Evolutionary conservation across 257 asterid genomes (phyloP).

Genomic region (Solanum etuberosum): DNA sequence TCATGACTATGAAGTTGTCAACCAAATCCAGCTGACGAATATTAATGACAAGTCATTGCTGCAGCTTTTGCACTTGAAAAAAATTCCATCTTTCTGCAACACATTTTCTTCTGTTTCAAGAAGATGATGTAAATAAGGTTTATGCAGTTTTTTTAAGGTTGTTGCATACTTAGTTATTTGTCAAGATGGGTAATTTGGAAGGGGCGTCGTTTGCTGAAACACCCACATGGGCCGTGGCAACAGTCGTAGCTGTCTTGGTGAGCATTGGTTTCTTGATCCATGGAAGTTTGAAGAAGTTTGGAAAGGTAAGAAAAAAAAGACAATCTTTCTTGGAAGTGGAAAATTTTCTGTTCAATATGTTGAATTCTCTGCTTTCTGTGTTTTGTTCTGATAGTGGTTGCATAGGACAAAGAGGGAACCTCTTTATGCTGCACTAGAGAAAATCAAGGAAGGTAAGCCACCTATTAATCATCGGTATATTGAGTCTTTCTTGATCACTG

Average conservation of each 20-base stretch:
- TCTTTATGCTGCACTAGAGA: slow-evolving; percentile 68
- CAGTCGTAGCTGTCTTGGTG: slow-evolving; percentile 23
- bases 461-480: background rate
- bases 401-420: slow-evolving; percentile 72
- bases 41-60: background rate
- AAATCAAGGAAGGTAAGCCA: slow-evolving; percentile 75
- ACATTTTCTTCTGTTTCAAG: background rate
- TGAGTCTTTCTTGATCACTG: background rate
- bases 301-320: slow-evolving; percentile 5
- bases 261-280: slow-evolving; percentile 25
- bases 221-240: slow-evolving; percentile 39
- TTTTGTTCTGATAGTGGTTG: slow-evolving; percentile 54
- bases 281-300: slow-evolving; percentile 20
- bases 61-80: background rate
- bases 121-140: background rate
- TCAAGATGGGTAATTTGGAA: slow-evolving; percentile 14
- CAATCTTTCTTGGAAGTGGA: background rate
- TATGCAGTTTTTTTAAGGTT: background rate
- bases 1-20: background rate
- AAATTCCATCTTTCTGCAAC: background rate
- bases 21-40: background rate
- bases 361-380: background rate
- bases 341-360: background rate
- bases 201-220: slow-evolving; percentile 31
- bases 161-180: background rate